A percentile compares a stretch with the other conserved stretches of the same genome.
Evolutionary conservation across 2,329 filamentous ascomycete genomes (phyloP).

Genomic region (Colletotrichum filicis): DNA sequence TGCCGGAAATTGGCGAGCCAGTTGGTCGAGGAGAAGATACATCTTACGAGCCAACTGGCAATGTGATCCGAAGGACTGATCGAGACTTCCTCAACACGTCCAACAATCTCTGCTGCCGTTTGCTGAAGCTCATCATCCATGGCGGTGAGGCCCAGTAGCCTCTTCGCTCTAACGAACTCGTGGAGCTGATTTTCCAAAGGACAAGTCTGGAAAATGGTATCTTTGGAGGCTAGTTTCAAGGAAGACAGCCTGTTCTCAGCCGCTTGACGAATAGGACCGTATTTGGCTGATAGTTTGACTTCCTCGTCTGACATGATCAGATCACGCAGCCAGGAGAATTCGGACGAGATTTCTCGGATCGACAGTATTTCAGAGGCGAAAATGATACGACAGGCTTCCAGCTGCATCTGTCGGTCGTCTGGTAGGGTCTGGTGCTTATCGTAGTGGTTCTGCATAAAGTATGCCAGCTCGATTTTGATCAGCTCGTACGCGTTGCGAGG

Average conservation of each 20-base stretch:
- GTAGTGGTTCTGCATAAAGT: constrained; percentile 59
- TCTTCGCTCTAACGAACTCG: constrained; percentile 62
- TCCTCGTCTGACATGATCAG: constrained; percentile 62
- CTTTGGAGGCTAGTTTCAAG: constrained; percentile 68
- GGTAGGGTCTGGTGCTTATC: constrained; percentile 53
- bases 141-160: constrained; percentile 66
- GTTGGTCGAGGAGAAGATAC: constrained; percentile 58
- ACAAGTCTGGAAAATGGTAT: constrained; percentile 66
- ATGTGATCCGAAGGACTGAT: constrained; percentile 60
- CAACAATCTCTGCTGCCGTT: constrained; percentile 68
- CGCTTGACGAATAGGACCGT: constrained; percentile 58
- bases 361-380: constrained; percentile 63
- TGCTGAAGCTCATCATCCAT: constrained; percentile 69
- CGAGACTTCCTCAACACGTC: constrained; percentile 64
- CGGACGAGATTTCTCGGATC: constrained; percentile 49
- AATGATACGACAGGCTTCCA: constrained; percentile 70
- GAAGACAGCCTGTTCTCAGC: constrained; percentile 59
- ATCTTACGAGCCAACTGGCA: constrained; percentile 66
- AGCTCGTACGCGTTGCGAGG: constrained; percentile 70
- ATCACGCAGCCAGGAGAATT: constrained; percentile 67
- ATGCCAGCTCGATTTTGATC: constrained; percentile 66
- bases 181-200: constrained; percentile 65
- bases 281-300: constrained; percentile 55
- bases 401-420: constrained; percentile 63
- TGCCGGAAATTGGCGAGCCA: constrained; percentile 68